Conservation (phyloP, 352 stramenopile species). For the Pythium brachiatum region DNA sequence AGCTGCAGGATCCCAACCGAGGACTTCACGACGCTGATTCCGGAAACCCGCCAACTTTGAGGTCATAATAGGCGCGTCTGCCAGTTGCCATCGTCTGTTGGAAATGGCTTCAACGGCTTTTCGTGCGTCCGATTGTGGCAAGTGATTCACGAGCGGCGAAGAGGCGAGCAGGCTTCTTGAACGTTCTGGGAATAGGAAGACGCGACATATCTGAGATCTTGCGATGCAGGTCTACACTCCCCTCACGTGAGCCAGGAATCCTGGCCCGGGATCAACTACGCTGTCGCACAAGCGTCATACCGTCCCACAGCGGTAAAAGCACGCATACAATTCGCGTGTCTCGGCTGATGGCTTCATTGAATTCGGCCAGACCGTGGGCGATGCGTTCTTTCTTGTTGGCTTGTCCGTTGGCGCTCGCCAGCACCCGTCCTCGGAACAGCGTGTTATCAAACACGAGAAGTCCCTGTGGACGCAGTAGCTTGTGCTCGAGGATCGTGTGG, state of each 20-base stretch:
- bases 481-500: slow-evolving; percentile 66
- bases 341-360: slow-evolving; percentile 82
- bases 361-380: slow-evolving; percentile 72
- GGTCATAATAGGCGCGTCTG: background rate
- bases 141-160: background rate
- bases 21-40: background rate
- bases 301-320: slow-evolving; percentile 90
- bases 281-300: slow-evolving; percentile 68
- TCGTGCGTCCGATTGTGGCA: background rate
- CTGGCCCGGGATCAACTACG: background rate
- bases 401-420: slow-evolving; percentile 49
- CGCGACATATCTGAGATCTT: background rate
- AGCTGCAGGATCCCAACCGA: background rate
- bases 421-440: slow-evolving; percentile 90
- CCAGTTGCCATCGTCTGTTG: background rate
- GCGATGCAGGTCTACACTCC: background rate
- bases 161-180: background rate
- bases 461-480: slow-evolving; percentile 68
- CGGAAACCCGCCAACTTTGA: background rate
- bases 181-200: background rate
- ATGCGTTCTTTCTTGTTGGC: slow-evolving; percentile 51
- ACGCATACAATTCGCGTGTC: slow-evolving; percentile 82
- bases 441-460: slow-evolving; percentile 93
- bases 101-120: slow-evolving; percentile 5
- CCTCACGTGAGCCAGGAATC: background rate